Percentiles rank a stretch among this genome's conserved stretches.
Evolutionary conservation across 2,329 filamentous ascomycete species (phyloP).

Genomic region (Thelonectria olida): DNA sequence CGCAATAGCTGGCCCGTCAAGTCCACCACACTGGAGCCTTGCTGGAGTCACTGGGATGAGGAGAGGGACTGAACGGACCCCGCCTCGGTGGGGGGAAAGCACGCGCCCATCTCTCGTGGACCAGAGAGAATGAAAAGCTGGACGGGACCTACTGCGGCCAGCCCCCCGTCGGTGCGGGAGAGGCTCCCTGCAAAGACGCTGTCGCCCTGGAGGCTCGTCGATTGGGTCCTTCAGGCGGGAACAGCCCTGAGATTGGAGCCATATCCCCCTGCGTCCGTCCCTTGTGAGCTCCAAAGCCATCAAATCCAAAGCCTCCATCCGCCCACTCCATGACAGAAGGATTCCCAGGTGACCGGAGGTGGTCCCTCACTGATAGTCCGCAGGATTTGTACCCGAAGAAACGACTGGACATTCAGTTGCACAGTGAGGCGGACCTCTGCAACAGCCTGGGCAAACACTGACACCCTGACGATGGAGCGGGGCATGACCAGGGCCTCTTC

Average conservation of each 20-base stretch:
- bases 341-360: too few species aligned
- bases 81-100: background rate
- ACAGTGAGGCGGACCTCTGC: background rate
- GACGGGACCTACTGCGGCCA: background rate
- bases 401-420: too few species aligned
- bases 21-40: conserved; percentile 19
- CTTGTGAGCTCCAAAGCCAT: background rate
- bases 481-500: background rate
- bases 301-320: background rate
- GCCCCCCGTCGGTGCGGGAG: background rate
- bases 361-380: too few species aligned
- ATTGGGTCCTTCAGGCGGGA: background rate
- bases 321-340: background rate
- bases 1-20: conserved; percentile 43
- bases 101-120: conserved; percentile 11
- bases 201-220: too few species aligned
- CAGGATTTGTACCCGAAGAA: too few species aligned
- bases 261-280: background rate
- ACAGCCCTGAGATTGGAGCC: background rate
- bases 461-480: too few species aligned
- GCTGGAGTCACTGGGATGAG: conserved; percentile 23
- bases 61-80: conserved; percentile 15
- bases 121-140: background rate
- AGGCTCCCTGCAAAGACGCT: background rate
- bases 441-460: too few species aligned